Evolutionary conservation across 78 protist genomes (phyloP), one percentile per base, ranked within the genome.

Genomic region (Dictyostelium firmibasis): DNA sequence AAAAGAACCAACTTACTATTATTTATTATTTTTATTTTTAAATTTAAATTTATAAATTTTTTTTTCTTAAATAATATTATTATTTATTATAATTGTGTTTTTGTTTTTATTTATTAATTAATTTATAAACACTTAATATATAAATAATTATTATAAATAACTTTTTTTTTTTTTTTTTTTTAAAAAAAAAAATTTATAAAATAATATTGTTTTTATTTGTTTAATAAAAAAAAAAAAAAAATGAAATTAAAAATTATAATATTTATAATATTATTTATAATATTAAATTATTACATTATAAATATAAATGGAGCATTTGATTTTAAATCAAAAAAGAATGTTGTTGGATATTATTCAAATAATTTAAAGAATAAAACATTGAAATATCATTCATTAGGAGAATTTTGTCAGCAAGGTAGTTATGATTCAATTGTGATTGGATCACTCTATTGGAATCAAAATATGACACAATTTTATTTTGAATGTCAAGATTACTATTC

Each of bases 331-430:
- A 72, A 33, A 31, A 72, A 33, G 35, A 72, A 72, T 72, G 79
- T 72, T 31, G 38, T 72, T 33, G 79, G 79, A 16, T 72, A 72
- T 33, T 72, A 72, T 72, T 72, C 79, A 72, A 72, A 72, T 72
- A 33, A 27, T 33, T 72, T 72, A 31, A 72, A 72, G 35, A 72
- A 33, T 72, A 72, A 72, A 72, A 35, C 47, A 14, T 72, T 33
- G 16, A 72, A 33, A 72, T 72, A 72, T 72, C 79, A 72, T 72
- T 13, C 79, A 72, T 33, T 72, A 16, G 79, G 79, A 4, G 79
- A 72, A 72, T 72, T 72, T 72, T 72, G 79, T 72, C 43, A 29
- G 33, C 35, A 20, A 29, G 79, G 79, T 14, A 29, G 25, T 31
- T 72, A 72, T 72, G 79, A 72, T 33, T 11, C 79, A 72, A 33